Evolutionary conservation across 208 protist species (phyloP).

Genomic region (Leishmania tarentolae): DNA sequence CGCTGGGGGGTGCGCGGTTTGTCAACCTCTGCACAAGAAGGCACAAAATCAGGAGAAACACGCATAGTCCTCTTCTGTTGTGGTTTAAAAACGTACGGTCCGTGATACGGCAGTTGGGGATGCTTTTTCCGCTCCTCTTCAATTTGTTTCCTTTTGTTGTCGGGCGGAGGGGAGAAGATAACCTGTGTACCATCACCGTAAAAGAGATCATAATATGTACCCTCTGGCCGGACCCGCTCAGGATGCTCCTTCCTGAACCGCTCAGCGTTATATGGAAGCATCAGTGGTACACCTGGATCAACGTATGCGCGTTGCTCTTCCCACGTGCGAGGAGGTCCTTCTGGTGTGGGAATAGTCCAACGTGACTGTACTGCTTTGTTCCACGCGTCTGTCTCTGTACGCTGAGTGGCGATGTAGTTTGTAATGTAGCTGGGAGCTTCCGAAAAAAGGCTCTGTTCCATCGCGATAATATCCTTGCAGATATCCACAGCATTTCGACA

Average conservation of each 20-base stretch:
- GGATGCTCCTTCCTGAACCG: conserved; percentile 44
- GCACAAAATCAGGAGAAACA: conserved; percentile 76
- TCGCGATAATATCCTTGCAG: conserved; percentile 50
- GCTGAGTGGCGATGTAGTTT: conserved; percentile 8
- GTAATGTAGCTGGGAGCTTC: conserved; percentile 55
- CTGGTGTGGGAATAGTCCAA: conserved; percentile 17
- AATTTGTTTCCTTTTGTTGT: conserved; percentile 75
- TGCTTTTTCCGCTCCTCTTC: conserved; percentile 41
- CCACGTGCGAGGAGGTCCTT: conserved; percentile 24
- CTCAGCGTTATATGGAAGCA: conserved; percentile 49
- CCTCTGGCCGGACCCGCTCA: conserved; percentile 21
- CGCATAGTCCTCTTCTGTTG: conserved; percentile 39
- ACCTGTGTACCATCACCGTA: conserved; percentile 63
- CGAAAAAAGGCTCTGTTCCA: conserved; percentile 79
- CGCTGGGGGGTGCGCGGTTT: conserved; percentile 1
- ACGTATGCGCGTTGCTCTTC: conserved; percentile 59
- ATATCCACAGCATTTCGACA: conserved; percentile 37
- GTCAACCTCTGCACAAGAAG: conserved; percentile 61
- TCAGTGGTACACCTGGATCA: conserved; percentile 67
- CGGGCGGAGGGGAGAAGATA: conserved; percentile 50
- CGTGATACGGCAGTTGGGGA: conserved; percentile 27
- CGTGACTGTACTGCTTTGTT: conserved; percentile 17
- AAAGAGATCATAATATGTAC: conserved; percentile 80
- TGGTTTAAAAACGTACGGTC: conserved; percentile 29
- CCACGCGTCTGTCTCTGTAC: conserved; percentile 14